Percentiles rank a stretch among this genome's conserved stretches.
Conservation (phyloP, 1,139 yeast genomes). For the Kurtzmaniella quercitrusa region DNA sequence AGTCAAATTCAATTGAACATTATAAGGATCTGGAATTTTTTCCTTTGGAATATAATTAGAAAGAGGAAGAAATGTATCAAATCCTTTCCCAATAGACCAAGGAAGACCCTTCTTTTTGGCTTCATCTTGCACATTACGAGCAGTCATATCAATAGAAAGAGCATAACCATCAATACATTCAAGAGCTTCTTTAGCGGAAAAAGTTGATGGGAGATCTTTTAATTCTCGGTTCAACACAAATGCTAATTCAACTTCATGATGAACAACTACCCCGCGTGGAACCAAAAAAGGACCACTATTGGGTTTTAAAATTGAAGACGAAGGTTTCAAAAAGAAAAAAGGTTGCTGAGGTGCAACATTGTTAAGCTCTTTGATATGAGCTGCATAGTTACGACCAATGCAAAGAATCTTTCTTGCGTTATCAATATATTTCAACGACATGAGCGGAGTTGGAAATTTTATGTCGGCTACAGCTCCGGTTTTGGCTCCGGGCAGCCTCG, state of each 20-base stretch:
- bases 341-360: conserved; percentile 79
- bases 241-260: conserved; percentile 93
- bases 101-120: conserved; percentile 94
- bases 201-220: conserved; percentile 56
- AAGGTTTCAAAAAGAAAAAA: conserved; percentile 87
- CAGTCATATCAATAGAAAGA: conserved; percentile 88
- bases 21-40: conserved; percentile 68
- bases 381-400: conserved; percentile 94
- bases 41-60: conserved; percentile 65
- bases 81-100: conserved; percentile 96
- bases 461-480: not conserved
- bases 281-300: conserved; percentile 72
- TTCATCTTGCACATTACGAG: conserved; percentile 91
- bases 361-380: conserved; percentile 86
- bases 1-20: conserved; percentile 59
- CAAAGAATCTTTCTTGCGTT: conserved; percentile 80
- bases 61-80: conserved; percentile 89
- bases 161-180: conserved; percentile 83
- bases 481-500: not conserved
- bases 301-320: conserved; percentile 60
- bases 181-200: conserved; percentile 64
- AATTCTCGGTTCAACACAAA: conserved; percentile 63
- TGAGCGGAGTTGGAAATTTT: conserved; percentile 13
- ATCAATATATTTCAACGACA: conserved; percentile 59
- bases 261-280: conserved; percentile 78